Evolutionary conservation across 768 basidiomycete species (phyloP).

Genomic region (Lactifluus pinguis): DNA sequence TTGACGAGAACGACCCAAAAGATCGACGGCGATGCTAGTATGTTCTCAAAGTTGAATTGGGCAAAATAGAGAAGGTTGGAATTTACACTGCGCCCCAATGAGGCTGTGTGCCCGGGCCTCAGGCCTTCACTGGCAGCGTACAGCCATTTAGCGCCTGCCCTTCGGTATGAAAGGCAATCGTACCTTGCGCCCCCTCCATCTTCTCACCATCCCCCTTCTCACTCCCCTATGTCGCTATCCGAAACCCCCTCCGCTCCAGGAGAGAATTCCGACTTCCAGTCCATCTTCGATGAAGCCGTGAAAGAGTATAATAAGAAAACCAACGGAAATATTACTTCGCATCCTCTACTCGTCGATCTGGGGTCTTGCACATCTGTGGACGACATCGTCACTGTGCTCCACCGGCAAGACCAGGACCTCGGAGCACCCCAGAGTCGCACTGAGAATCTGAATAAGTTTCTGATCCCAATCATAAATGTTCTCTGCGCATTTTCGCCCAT

Average conservation of each 20-base stretch:
- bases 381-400: background rate
- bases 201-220: background rate
- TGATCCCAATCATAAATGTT: background rate
- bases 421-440: background rate
- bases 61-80: constrained; percentile 66
- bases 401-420: background rate
- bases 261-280: background rate
- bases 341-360: background rate
- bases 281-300: background rate
- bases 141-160: too few species aligned
- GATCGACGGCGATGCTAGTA: constrained; percentile 69
- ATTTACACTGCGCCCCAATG: constrained; percentile 5
- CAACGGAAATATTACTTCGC: background rate
- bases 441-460: background rate
- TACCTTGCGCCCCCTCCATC: too few species aligned
- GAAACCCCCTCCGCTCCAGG: background rate
- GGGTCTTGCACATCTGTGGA: background rate
- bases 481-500: background rate
- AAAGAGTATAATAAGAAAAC: background rate
- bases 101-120: too few species aligned
- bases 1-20: constrained; percentile 61
- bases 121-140: too few species aligned
- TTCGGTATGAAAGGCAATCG: too few species aligned
- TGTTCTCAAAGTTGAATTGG: constrained; percentile 63
- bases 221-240: background rate